Percentiles rank a stretch among this genome's conserved stretches.
Conservation (phyloP, 805 yeast species). For the Candida ficus region DNA sequence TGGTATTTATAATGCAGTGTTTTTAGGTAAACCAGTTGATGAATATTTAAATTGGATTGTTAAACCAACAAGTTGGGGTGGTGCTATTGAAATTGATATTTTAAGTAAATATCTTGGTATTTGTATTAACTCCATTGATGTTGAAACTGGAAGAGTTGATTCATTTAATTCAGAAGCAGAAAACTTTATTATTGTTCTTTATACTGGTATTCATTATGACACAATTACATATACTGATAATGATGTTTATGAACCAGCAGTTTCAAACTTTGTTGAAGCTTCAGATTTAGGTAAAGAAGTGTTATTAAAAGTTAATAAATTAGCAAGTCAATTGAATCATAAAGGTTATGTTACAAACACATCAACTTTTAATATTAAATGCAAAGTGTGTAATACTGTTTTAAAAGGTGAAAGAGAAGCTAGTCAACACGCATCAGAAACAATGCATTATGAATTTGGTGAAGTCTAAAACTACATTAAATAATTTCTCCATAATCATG, state of each 20-base stretch:
- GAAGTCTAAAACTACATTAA: slow-evolving; percentile 38
- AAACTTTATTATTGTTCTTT: slow-evolving; percentile 48
- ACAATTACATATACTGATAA: slow-evolving; percentile 38
- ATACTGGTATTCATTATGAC: slow-evolving; percentile 74
- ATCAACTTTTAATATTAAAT: slow-evolving; percentile 48
- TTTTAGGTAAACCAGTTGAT: slow-evolving; percentile 45
- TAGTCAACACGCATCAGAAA: slow-evolving; percentile 53
- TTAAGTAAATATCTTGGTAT: slow-evolving; percentile 47
- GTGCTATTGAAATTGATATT: slow-evolving; percentile 71
- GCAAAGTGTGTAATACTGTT: slow-evolving; percentile 47
- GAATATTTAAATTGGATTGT: slow-evolving; percentile 60
- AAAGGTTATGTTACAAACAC: slow-evolving; percentile 64
- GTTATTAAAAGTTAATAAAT: slow-evolving; percentile 30
- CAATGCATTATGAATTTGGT: slow-evolving; percentile 60
- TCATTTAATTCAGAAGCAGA: slow-evolving; percentile 37
- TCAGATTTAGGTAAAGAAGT: slow-evolving; percentile 30
- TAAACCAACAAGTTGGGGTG: slow-evolving; percentile 69
- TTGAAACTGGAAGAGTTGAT: slow-evolving; percentile 55
- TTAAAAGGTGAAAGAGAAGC: slow-evolving; percentile 64
- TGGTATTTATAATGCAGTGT: slow-evolving; percentile 47
- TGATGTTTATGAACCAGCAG: slow-evolving; percentile 29
- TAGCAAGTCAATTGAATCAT: slow-evolving; percentile 42
- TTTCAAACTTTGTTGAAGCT: slow-evolving; percentile 35
- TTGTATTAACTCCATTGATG: slow-evolving; percentile 56
- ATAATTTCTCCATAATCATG: no score